Conservation (phyloP, 2,329 filamentous ascomycete genomes). For the Fusarium bulbicola region DNA sequence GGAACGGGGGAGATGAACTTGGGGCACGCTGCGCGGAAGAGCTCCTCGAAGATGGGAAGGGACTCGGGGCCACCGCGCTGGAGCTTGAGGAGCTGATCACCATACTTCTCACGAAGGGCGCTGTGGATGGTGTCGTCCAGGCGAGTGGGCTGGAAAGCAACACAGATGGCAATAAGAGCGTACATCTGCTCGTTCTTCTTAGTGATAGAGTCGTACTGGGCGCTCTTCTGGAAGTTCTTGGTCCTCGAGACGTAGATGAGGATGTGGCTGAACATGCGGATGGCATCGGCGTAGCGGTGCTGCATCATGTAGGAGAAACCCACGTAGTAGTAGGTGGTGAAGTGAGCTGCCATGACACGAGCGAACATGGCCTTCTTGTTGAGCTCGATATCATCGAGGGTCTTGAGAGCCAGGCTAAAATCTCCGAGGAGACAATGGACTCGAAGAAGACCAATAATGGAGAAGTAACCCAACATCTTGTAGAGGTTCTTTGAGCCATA, state of each 20-base stretch:
- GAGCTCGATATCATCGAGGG: slow-evolving; percentile 98
- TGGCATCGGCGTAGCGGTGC: slow-evolving; percentile 98
- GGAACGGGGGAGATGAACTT: slow-evolving; percentile 99
- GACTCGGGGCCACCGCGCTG: slow-evolving; percentile 96
- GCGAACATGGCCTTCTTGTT: slow-evolving; percentile 99
- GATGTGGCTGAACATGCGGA: slow-evolving; percentile 99
- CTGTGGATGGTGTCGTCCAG: slow-evolving; percentile 99
- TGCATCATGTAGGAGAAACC: slow-evolving; percentile 99
- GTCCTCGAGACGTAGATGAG: slow-evolving; percentile 98
- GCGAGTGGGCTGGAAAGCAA: slow-evolving; percentile 95
- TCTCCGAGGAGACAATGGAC: slow-evolving; percentile 97
- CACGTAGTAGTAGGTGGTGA: slow-evolving; percentile 99
- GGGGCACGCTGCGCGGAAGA: slow-evolving; percentile 97
- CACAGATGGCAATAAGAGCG: slow-evolving; percentile 97
- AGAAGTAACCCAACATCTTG: slow-evolving; percentile 99
- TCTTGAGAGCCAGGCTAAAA: slow-evolving; percentile 98
- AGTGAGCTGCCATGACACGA: slow-evolving; percentile 98
- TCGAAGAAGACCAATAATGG: slow-evolving; percentile 94
- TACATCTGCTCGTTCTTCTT: slow-evolving; percentile 99
- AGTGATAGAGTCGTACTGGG: slow-evolving; percentile 96
- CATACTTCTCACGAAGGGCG: slow-evolving; percentile 97
- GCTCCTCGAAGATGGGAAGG: slow-evolving; percentile 96
- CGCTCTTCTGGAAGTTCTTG: slow-evolving; percentile 99
- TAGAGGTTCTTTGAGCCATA: slow-evolving; percentile 95
- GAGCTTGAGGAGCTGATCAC: slow-evolving; percentile 95